A percentile compares a stretch with the other conserved stretches of the same genome.
Conservation (phyloP, 2,329 filamentous ascomycete genomes). For the Didymella segeticola region DNA sequence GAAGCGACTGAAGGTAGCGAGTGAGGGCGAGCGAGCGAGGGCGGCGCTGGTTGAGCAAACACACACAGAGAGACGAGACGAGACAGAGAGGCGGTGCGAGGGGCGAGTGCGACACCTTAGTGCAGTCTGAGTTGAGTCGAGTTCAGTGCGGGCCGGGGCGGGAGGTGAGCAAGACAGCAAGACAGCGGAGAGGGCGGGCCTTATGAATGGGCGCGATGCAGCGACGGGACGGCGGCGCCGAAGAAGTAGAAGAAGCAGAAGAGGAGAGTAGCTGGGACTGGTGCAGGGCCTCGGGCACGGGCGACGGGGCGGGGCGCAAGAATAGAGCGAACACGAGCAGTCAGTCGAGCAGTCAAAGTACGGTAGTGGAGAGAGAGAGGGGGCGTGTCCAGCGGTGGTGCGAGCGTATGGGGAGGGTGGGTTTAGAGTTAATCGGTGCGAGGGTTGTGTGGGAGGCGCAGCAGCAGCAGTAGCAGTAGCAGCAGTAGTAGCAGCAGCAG, state of each 20-base stretch:
- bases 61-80: neutral
- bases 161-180: slow-evolving; percentile 7
- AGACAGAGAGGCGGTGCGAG: neutral
- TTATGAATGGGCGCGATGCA: slow-evolving; percentile 6
- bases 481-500: too few relatives aligned
- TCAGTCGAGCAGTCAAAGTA: too few relatives aligned
- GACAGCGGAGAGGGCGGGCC: slow-evolving; percentile 1
- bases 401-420: neutral
- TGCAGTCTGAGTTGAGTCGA: too few relatives aligned
- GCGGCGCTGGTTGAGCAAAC: neutral
- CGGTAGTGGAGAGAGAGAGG: neutral
- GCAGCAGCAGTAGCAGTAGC: too few relatives aligned
- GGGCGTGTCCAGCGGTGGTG: too few relatives aligned
- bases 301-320: slow-evolving; percentile 5
- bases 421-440: neutral
- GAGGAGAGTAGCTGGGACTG: too few relatives aligned
- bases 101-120: neutral
- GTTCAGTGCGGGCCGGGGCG: too few relatives aligned
- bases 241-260: too few relatives aligned
- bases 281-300: slow-evolving; percentile 3
- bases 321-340: slow-evolving; percentile 1
- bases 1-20: slow-evolving; percentile 21
- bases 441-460: neutral
- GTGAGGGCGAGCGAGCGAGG: slow-evolving; percentile 13
- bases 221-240: slow-evolving; percentile 4